These are phyloP conservation scores for Glebionis coronaria DNA, from an alignment of 129 eudicot genomes.

Conservation along the genomic window DNA sequence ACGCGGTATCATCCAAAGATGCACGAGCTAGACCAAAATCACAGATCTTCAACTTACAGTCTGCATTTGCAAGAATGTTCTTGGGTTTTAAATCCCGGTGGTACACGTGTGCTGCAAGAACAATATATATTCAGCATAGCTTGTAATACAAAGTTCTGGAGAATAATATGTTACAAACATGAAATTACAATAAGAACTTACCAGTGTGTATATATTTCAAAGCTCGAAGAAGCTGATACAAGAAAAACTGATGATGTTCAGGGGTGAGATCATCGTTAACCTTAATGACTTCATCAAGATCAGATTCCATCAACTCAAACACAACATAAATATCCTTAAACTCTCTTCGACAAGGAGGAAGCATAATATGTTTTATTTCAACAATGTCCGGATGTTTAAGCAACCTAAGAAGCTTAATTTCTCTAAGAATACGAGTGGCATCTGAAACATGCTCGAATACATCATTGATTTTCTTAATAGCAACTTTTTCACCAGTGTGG, in stretches of 20 bases:
- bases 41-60: constrained; percentile 89
- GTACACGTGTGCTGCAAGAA: constrained; percentile 65
- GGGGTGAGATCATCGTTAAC: constrained; percentile 86
- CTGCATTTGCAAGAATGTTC: constrained; percentile 91
- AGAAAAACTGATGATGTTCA: constrained; percentile 77
- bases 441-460: constrained; percentile 90
- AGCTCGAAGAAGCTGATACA: constrained; percentile 93
- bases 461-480: constrained; percentile 75
- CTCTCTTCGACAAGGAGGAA: constrained; percentile 90
- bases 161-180: neutral
- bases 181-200: constrained; percentile 14
- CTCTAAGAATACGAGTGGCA: constrained; percentile 86
- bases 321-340: constrained; percentile 93
- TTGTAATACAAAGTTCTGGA: constrained; percentile 7
- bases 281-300: constrained; percentile 83
- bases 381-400: constrained; percentile 85
- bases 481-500: constrained; percentile 87
- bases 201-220: constrained; percentile 86
- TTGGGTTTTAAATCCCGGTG: constrained; percentile 88
- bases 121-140: neutral
- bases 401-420: constrained; percentile 77
- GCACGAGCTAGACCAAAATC: constrained; percentile 95
- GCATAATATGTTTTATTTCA: constrained; percentile 85
- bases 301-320: constrained; percentile 95
- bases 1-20: constrained; percentile 81